Base-by-base conservation (phyloP, 148 eudicot genomes). In the Rhododendron molle region DNA sequence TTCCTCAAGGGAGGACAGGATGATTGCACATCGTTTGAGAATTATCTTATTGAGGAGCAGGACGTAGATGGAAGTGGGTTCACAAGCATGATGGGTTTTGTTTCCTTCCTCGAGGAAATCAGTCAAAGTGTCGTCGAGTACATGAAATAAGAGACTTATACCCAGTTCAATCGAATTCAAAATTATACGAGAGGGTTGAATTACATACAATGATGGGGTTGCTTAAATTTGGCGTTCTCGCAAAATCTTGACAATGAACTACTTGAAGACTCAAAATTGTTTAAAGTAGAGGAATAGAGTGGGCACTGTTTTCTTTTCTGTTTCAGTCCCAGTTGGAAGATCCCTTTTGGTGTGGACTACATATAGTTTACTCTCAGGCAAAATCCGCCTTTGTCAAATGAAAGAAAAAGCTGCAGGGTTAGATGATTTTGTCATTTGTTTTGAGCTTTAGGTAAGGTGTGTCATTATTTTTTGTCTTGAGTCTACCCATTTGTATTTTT, bases 71-170 rank as follows among this genome's bases (percentile, higher is more conserved):
- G 99, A 62, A 89, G 91, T 85, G 97, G 98, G 78, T 95, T 93
- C 90, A 90, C 96, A 18, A 93, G 95, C 36, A 94, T 89, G 86
- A 92, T 93, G 95, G 99, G 99, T 74, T 95, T 97, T 52, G 95
- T 97, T 89, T 92, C 99, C 72, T 97, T 97, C 92, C 94, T 97
- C 28, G 99, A 97, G 88, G 99, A 97, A 85, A 85, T 97, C 86
- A 92, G 69, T 83, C 95, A 90, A 14, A 89, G 93, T 54, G 98
- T 94, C 38, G 23, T 90, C 72, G 99, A 95, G 83, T 95, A 93
- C 85, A 87, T 95, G 88, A 95, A 91, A 82, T 91, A 88, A 92
- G 79, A 44, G 83, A 79, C 38, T 30, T 23, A 30, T 52, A 71
- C 71, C 56, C 32, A 23, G 47, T 46, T 18, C 20, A 18, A 83